phyloP scores from a whole-genome alignment of 148 eudicot genomes.

The Fagopyrum homotropicum region DNA sequence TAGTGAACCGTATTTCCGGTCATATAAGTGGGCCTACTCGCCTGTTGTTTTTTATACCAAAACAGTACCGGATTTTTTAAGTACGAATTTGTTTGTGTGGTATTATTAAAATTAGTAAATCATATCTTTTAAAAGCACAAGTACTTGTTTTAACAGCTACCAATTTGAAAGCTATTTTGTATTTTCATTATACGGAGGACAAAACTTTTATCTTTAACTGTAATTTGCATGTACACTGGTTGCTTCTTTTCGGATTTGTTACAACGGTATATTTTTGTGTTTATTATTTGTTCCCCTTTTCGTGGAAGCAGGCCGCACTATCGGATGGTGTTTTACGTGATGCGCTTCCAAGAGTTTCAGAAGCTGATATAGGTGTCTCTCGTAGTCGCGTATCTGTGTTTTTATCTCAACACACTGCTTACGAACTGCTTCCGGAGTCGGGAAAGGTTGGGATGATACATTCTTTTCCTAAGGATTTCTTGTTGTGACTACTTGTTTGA shows the following conservation, averaged over 20 bases:
- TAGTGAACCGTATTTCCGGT: too few species aligned
- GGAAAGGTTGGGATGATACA: slow-evolving; percentile 59
- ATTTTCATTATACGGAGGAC: background rate
- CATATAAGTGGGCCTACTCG: too few species aligned
- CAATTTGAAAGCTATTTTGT: background rate
- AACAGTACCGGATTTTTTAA: too few species aligned
- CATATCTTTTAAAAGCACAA: too few species aligned
- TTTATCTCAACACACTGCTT: slow-evolving; percentile 71
- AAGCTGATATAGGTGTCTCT: slow-evolving; percentile 68
- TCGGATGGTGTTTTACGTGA: slow-evolving; percentile 40
- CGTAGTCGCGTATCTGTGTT: slow-evolving; percentile 72
- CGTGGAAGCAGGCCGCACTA: slow-evolving; percentile 21
- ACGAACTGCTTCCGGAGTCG: slow-evolving; percentile 93
- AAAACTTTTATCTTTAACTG: background rate
- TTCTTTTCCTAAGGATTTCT: background rate
- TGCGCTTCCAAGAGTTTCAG: slow-evolving; percentile 43
- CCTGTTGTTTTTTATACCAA: too few species aligned
- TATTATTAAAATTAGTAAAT: too few species aligned
- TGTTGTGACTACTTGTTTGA: slow-evolving; percentile 1
- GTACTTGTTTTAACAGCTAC: background rate
- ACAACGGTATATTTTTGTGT: background rate
- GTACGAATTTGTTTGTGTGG: too few species aligned
- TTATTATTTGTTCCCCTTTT: background rate
- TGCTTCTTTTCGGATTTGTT: background rate
- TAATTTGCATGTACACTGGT: background rate